These are phyloP conservation scores for Bolboschoenus planiculmis DNA, from an alignment of 176 grass and related monocot species.

Conservation along the genomic window DNA sequence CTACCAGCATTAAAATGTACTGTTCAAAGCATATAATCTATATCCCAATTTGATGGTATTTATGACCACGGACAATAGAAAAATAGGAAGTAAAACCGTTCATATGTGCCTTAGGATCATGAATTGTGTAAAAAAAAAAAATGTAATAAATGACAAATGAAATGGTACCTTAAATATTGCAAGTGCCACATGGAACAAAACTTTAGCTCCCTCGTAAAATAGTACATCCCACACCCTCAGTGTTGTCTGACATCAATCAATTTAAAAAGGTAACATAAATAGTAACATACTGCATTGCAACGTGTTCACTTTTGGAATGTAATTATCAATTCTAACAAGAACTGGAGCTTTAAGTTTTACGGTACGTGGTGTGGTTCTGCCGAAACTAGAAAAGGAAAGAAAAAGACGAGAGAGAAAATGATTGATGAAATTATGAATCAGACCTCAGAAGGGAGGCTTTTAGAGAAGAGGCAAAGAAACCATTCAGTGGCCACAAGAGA, in stretches of 20 bases:
- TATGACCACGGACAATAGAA: background rate
- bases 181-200: conserved; percentile 90
- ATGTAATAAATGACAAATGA: background rate
- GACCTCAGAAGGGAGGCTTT: conserved; percentile 96
- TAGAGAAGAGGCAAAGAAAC: conserved; percentile 95
- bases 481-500: conserved; percentile 97
- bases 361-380: too few relatives aligned
- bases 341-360: background rate
- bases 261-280: background rate
- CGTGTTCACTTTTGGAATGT: background rate
- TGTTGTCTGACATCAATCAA: conserved; percentile 52
- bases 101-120: background rate
- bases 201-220: conserved; percentile 96
- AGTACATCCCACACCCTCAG: conserved; percentile 93
- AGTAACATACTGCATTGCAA: background rate
- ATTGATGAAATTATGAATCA: background rate
- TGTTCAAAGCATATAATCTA: background rate
- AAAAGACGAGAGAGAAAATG: background rate
- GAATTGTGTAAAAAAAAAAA: background rate
- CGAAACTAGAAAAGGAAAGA: background rate
- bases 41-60: background rate
- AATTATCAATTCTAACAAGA: background rate
- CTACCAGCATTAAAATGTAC: background rate
- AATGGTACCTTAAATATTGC: conserved; percentile 87
- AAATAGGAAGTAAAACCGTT: background rate